Evolutionary conservation across 2,329 filamentous ascomycete genomes (phyloP).

Genomic region (Aspergillus tubingensis): DNA sequence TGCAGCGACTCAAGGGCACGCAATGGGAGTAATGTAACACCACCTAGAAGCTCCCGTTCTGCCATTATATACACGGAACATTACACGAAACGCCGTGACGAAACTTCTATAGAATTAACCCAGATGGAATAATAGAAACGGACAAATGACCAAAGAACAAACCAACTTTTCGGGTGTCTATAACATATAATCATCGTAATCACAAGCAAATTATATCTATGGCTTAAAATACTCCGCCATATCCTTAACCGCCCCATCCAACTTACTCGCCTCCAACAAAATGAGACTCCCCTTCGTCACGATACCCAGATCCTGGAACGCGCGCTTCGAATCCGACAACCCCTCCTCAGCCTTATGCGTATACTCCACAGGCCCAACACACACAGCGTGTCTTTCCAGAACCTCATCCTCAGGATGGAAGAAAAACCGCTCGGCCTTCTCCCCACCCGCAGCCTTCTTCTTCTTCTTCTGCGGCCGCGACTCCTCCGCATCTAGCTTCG

Average conservation of each 20-base stretch:
- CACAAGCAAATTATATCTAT: slow-evolving; percentile 4
- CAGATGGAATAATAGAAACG: too few species aligned
- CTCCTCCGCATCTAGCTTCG: slow-evolving; percentile 70
- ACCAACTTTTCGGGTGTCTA: slow-evolving; percentile 6
- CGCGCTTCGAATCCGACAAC: slow-evolving; percentile 84
- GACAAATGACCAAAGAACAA: slow-evolving; percentile 4
- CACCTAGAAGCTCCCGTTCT: neutral
- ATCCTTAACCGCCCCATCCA: slow-evolving; percentile 73
- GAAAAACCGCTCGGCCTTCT: slow-evolving; percentile 68
- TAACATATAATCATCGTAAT: slow-evolving; percentile 8
- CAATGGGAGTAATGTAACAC: slow-evolving; percentile 44
- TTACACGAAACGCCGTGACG: slow-evolving; percentile 4
- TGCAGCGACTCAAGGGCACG: slow-evolving; percentile 74
- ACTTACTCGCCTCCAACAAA: slow-evolving; percentile 77
- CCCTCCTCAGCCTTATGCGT: slow-evolving; percentile 75
- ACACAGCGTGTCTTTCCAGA: slow-evolving; percentile 72
- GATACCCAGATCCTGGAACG: slow-evolving; percentile 91
- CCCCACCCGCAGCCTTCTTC: slow-evolving; percentile 49
- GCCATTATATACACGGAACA: neutral
- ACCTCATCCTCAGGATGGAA: slow-evolving; percentile 97
- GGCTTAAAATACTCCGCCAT: slow-evolving; percentile 68
- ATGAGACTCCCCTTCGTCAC: slow-evolving; percentile 82
- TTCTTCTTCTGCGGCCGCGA: slow-evolving; percentile 67
- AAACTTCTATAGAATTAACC: neutral
- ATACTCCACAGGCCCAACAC: slow-evolving; percentile 71